Base-by-base conservation (phyloP, 2,329 filamentous ascomycete genomes). In the Curvularia verruculosa region DNA sequence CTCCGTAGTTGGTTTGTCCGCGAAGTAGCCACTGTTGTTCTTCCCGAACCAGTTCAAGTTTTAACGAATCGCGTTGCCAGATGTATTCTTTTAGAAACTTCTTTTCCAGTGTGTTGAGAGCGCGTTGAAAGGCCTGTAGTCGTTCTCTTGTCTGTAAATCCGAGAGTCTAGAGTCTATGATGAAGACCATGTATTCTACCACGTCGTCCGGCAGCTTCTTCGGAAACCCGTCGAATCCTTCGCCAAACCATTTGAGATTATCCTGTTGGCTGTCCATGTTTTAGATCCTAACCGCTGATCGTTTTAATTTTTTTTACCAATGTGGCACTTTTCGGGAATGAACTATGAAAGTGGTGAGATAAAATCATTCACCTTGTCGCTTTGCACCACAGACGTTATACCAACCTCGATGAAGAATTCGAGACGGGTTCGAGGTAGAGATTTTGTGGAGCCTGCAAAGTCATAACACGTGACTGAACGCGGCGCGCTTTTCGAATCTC, bases 31-130 rank as follows among this genome's bases (percentile, higher is more conserved):
- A 82, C 47, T 76, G 71, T 2, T 79, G 86, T 68, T 89, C 77
- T 81, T 89, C 68, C 81, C 81, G 81, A 41, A 79, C 72, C 28
- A 86, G 75, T 18, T 89, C 85, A 5, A 96, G 78, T n/a, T 82
- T 83, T 61, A 99, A 93, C 0, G 82, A 79, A 51, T 96, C 92
- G 12, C 92, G 86, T 74, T 99, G 95, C 95, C 95, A 99, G 60
- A 99, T 96, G 68, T 97, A 96, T 59, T 91, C 88, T 64, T 86
- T 88, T n/a, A 94, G 82, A 7, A 92, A 78, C 2, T 83, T 80
- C 41, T 85, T 86, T 24, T 79, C 80, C n/a, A 95, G 77, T 26
- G 86, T 82, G 2, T 83, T 78, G 0, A 90, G 87, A 1, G 86
- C 83, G 74, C 87, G 91, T 51, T 92, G 87, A 9, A 96, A 82